A percentile compares a stretch with the other conserved stretches of the same genome.
phyloP scores from a whole-genome alignment of 306 rosid genomes.

The Fagus crenata region DNA sequence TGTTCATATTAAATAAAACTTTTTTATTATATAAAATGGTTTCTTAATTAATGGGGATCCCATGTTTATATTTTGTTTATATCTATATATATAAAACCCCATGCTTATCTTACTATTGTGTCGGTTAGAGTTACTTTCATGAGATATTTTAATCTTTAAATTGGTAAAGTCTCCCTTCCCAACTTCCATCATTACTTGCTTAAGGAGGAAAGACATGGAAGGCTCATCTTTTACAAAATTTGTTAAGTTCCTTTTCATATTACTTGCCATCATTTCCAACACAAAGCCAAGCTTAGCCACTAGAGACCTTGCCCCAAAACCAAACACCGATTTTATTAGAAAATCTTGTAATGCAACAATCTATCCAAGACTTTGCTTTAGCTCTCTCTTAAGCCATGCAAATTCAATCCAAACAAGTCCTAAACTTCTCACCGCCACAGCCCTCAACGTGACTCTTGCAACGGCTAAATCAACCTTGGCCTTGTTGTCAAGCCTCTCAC shows the following conservation, averaged over 20 bases:
- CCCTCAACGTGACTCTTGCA: constrained; percentile 64
- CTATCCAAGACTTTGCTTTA: constrained; percentile 65
- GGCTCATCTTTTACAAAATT: constrained; percentile 25
- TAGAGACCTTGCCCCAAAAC: constrained; percentile 17
- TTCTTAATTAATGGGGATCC: no score
- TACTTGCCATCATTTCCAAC: constrained; percentile 12
- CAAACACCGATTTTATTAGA: constrained; percentile 55
- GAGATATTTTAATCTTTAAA: no score
- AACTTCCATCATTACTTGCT: background rate
- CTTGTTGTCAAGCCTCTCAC: constrained; percentile 35
- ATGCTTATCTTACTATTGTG: no score
- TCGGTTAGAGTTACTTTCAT: no score
- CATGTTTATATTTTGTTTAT: no score
- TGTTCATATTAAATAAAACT: no score
- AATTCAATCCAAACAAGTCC: constrained; percentile 51
- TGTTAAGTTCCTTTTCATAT: constrained; percentile 24
- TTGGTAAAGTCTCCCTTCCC: background rate
- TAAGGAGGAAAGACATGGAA: constrained; percentile 27
- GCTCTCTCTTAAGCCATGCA: constrained; percentile 62
- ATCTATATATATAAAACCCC: no score
- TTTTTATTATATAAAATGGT: no score
- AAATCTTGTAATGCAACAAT: constrained; percentile 63
- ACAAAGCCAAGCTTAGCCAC: constrained; percentile 19
- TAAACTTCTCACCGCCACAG: constrained; percentile 45
- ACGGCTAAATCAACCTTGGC: constrained; percentile 44